Percentiles rank a stretch among this genome's conserved stretches.
Evolutionary conservation across 176 grass and related monocot genomes (phyloP).

Genomic region (Zizania latifolia): DNA sequence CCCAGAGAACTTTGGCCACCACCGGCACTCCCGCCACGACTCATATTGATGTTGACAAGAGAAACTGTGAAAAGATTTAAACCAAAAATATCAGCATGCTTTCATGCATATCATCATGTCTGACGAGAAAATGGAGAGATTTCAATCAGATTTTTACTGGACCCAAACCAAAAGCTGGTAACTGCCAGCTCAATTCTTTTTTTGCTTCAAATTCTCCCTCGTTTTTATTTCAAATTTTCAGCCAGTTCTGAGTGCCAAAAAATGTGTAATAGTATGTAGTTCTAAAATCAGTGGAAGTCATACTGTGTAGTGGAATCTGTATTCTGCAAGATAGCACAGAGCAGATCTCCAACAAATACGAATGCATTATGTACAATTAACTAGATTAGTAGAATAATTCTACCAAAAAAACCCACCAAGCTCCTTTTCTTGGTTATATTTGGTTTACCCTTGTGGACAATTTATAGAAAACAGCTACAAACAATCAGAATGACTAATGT

Average conservation of each 20-base stretch:
- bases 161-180: too few species aligned
- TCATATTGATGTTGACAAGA: conserved; percentile 39
- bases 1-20: conserved; percentile 64
- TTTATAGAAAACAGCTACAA: background rate
- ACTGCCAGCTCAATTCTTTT: too few species aligned
- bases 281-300: too few species aligned
- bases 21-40: conserved; percentile 71
- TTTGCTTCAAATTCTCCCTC: too few species aligned
- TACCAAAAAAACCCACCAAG: background rate
- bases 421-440: background rate
- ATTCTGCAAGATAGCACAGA: background rate
- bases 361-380: background rate
- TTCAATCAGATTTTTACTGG: background rate
- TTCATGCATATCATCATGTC: background rate
- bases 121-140: background rate
- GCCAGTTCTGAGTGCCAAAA: too few species aligned
- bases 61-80: conserved; percentile 3
- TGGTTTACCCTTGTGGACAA: background rate
- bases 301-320: background rate
- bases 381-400: background rate
- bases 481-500: background rate
- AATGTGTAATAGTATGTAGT: too few species aligned
- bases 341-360: background rate
- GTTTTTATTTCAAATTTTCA: too few species aligned
- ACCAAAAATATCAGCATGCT: background rate